Conservation (phyloP, 352 stramenopile genomes). For the Saprolegnia diclina region DNA sequence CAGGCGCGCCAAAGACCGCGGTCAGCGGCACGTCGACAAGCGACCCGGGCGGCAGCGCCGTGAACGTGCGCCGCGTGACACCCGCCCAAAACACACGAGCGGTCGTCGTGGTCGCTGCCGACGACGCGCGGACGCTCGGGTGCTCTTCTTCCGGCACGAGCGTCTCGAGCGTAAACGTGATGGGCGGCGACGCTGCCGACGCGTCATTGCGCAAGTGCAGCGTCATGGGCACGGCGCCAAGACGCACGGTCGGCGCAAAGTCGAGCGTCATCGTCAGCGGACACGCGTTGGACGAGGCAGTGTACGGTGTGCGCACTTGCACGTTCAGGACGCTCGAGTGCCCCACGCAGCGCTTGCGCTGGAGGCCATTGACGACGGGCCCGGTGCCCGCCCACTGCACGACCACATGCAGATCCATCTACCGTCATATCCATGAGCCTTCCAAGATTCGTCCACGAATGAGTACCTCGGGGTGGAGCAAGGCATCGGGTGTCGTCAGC, state of each 20-base stretch:
- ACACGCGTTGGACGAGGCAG: constrained; percentile 38
- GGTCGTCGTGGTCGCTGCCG: constrained; percentile 29
- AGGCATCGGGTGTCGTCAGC: constrained; percentile 49
- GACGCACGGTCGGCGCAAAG: constrained; percentile 40
- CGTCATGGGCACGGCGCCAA: constrained; percentile 64
- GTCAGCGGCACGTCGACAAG: constrained; percentile 48
- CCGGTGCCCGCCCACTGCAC: constrained; percentile 23
- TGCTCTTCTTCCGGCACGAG: constrained; percentile 65
- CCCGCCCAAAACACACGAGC: constrained; percentile 78
- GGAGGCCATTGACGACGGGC: constrained; percentile 11
- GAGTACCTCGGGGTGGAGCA: constrained; percentile 36
- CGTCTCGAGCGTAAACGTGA: constrained; percentile 77
- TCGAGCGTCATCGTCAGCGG: constrained; percentile 65
- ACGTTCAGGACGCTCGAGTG: constrained; percentile 61
- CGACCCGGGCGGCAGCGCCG: constrained; percentile 43
- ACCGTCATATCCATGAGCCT: background rate
- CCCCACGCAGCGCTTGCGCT: constrained; percentile 33
- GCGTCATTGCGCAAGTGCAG: constrained; percentile 56
- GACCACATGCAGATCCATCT: constrained; percentile 27
- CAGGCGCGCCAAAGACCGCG: constrained; percentile 63
- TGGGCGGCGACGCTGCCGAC: constrained; percentile 37
- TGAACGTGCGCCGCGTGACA: constrained; percentile 63
- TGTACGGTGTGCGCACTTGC: constrained; percentile 44
- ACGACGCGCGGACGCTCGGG: constrained; percentile 29
- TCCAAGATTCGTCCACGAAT: too few species aligned